Evolutionary conservation across 495 filamentous ascomycete genomes (phyloP).

Genomic region (Penicillium bovifimosum): DNA sequence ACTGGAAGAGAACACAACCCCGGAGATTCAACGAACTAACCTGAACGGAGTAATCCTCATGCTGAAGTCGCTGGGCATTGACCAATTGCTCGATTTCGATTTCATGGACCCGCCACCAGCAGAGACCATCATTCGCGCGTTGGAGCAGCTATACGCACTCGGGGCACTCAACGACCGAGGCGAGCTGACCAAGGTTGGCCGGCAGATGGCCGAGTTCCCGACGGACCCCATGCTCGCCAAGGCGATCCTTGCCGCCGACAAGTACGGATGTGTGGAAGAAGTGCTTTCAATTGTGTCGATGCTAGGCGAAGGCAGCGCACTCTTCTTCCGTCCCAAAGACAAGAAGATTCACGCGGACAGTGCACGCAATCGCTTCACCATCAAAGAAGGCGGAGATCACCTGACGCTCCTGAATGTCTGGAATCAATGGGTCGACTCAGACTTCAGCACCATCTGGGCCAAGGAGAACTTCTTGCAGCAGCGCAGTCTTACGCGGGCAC

Average conservation of each 20-base stretch:
- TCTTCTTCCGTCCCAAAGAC: constrained; percentile 96
- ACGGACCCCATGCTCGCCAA: constrained; percentile 92
- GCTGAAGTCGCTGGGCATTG: constrained; percentile 87
- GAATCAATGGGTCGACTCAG: constrained; percentile 94
- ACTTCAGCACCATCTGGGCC: constrained; percentile 85
- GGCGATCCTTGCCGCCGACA: constrained; percentile 81
- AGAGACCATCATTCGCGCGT: constrained; percentile 81
- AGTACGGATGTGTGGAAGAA: constrained; percentile 88
- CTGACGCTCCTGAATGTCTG: constrained; percentile 89
- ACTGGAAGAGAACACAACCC: constrained; percentile 85
- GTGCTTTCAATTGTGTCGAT: constrained; percentile 92
- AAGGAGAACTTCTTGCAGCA: constrained; percentile 94
- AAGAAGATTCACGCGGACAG: constrained; percentile 95
- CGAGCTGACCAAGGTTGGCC: constrained; percentile 83
- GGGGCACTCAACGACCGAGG: constrained; percentile 86
- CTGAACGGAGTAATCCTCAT: constrained; percentile 78
- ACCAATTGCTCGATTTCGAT: constrained; percentile 90
- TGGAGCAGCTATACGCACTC: constrained; percentile 90
- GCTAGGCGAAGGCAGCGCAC: constrained; percentile 79
- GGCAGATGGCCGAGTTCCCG: constrained; percentile 96
- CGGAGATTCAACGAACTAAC: constrained; percentile 91
- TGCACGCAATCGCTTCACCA: constrained; percentile 85
- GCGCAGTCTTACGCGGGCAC: constrained; percentile 74
- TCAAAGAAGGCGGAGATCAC: constrained; percentile 91
- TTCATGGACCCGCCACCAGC: constrained; percentile 94